These are phyloP conservation scores for Raddia distichophylla DNA, from an alignment of 176 grass and related monocot species.

Conservation along the genomic window DNA sequence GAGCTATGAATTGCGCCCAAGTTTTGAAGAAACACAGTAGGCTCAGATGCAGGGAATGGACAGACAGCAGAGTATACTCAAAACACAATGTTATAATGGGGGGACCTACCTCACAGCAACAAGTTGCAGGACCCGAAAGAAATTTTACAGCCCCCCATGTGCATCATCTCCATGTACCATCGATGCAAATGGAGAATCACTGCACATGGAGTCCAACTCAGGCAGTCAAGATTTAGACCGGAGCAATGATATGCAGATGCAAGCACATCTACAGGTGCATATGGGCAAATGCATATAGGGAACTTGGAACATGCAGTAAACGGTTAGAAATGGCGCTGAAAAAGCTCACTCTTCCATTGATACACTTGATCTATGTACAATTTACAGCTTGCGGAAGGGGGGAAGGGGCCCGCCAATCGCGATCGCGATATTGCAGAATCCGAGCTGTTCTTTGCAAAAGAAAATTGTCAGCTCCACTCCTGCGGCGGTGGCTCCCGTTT, in stretches of 20 bases:
- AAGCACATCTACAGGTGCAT: not conserved
- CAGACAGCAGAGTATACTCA: slow-evolving; percentile 23
- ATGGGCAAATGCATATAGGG: not conserved
- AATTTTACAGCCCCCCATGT: slow-evolving; percentile 54
- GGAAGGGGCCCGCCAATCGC: slow-evolving; percentile 35
- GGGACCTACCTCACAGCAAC: slow-evolving; percentile 40
- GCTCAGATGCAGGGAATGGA: slow-evolving; percentile 45
- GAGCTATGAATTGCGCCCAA: slow-evolving; percentile 28
- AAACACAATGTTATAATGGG: slow-evolving; percentile 36
- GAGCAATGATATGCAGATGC: slow-evolving; percentile 37
- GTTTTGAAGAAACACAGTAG: slow-evolving; percentile 43
- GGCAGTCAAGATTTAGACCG: slow-evolving; percentile 52
- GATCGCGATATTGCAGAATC: slow-evolving; percentile 16
- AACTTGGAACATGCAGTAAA: slow-evolving; percentile 17
- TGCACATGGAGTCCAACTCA: slow-evolving; percentile 57
- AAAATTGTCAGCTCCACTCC: slow-evolving; percentile 38
- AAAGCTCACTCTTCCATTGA: slow-evolving; percentile 58
- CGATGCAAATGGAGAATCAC: slow-evolving; percentile 61
- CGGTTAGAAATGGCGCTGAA: not conserved
- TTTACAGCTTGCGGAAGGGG: slow-evolving; percentile 55
- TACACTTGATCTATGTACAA: slow-evolving; percentile 64
- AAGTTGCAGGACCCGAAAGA: slow-evolving; percentile 45
- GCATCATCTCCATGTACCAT: slow-evolving; percentile 48
- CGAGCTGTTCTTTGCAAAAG: slow-evolving; percentile 37
- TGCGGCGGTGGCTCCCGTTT: slow-evolving; percentile 30